phyloP scores from a whole-genome alignment of 73 alveolate genomes.

The Symbiodinium natans region DNA sequence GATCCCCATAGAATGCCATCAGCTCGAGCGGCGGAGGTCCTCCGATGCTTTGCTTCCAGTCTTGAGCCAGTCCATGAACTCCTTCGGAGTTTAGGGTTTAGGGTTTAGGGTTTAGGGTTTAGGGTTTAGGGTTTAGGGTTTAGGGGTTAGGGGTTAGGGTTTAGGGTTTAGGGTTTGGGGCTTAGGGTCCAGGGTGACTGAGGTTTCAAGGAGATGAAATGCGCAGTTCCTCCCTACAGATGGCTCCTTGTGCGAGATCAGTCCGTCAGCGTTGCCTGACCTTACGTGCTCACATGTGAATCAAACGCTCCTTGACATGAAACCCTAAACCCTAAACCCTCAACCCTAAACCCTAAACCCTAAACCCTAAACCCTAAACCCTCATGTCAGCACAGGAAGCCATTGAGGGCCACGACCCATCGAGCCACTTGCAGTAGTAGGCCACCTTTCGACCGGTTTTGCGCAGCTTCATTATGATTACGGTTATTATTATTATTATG shows the following conservation, averaged over 20 bases:
- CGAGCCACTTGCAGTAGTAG: slow-evolving; percentile 5
- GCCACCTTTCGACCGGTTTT: too few relatives aligned
- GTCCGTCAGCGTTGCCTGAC: neutral
- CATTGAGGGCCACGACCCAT: neutral
- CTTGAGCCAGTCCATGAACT: slow-evolving; percentile 4
- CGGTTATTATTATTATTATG: too few relatives aligned
- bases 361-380: too few relatives aligned
- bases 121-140: too few relatives aligned
- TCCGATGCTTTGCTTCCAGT: neutral
- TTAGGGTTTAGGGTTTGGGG: too few relatives aligned
- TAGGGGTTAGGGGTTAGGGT: neutral
- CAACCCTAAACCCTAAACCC: neutral
- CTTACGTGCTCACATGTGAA: neutral
- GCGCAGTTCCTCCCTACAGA: too few relatives aligned
- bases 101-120: neutral
- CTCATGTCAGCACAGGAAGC: too few relatives aligned
- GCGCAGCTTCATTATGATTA: too few relatives aligned
- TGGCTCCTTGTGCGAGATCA: neutral
- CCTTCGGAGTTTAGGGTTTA: neutral
- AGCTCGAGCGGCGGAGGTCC: neutral
- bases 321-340: neutral
- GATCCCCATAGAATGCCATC: neutral
- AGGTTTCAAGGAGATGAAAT: too few relatives aligned
- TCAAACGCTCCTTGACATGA: too few relatives aligned
- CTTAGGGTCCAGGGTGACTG: too few relatives aligned